These are phyloP conservation scores for Pisolithus thermaeus DNA, from an alignment of 1,284 basidiomycete species.

Conservation along the genomic window DNA sequence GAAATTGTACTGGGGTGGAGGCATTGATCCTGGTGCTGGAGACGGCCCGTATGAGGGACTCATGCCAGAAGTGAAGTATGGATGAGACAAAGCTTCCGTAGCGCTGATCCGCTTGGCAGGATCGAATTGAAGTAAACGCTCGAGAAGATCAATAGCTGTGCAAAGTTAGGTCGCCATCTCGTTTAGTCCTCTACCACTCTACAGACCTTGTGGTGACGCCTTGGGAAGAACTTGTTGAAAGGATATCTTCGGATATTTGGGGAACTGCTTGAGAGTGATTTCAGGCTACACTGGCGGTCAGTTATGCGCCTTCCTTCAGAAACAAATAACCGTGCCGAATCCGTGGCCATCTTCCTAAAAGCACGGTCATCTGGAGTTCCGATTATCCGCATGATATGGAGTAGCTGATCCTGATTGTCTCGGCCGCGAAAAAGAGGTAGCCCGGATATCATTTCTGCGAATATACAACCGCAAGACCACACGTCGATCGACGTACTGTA, in stretches of 20 bases:
- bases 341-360: conserved; percentile 84
- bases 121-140: conserved; percentile 95
- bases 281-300: conserved; percentile 63
- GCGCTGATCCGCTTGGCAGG: conserved; percentile 91
- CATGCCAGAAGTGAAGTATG: conserved; percentile 76
- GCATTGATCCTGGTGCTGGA: conserved; percentile 51
- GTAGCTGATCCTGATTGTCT: conserved; percentile 96
- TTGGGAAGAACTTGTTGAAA: conserved; percentile 89
- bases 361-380: conserved; percentile 92
- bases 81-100: conserved; percentile 87
- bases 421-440: conserved; percentile 95
- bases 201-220: conserved; percentile 80
- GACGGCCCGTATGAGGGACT: conserved; percentile 42
- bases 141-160: conserved; percentile 88
- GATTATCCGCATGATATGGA: conserved; percentile 96
- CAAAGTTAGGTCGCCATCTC: conserved; percentile 4
- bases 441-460: conserved; percentile 98
- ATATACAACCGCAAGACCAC: conserved; percentile 99
- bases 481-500: conserved; percentile 99
- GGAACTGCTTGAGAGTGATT: conserved; percentile 82
- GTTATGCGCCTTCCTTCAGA: conserved; percentile 5
- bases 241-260: conserved; percentile 87
- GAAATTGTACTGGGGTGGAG: conserved; percentile 64
- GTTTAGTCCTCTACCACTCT: background rate
- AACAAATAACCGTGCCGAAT: conserved; percentile 61